Conservation (phyloP, 441 rosid species). For the Pelargonium fulgidum region DNA sequence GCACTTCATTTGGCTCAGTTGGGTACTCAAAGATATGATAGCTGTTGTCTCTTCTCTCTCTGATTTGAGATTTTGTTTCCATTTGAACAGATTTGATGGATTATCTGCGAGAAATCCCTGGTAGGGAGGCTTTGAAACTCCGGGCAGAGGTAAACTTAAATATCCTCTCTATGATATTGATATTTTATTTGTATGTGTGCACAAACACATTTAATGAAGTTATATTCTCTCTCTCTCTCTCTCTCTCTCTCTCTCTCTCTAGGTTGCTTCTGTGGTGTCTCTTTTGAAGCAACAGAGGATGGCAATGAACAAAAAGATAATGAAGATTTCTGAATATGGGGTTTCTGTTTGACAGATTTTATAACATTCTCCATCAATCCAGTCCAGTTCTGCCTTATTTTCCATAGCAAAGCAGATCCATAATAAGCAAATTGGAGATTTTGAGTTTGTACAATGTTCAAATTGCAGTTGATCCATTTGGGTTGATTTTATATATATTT, state of each 20-base stretch:
- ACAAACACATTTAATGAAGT: neutral
- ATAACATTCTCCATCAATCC: too few species aligned
- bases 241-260: neutral
- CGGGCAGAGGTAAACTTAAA: conserved; percentile 64
- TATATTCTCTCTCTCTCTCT: neutral
- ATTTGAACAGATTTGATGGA: conserved; percentile 67
- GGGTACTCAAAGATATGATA: neutral
- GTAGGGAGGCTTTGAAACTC: conserved; percentile 87
- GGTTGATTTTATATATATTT: too few species aligned
- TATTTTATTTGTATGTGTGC: neutral
- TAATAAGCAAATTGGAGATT: too few species aligned
- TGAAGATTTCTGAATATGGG: conserved; percentile 75
- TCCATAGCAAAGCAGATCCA: too few species aligned
- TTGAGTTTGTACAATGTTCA: too few species aligned
- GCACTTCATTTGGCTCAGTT: neutral
- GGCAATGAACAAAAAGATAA: conserved; percentile 51
- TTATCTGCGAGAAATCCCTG: conserved; percentile 70
- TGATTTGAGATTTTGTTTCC: neutral
- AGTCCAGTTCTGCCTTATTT: too few species aligned
- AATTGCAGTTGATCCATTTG: too few species aligned
- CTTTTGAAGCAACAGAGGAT: conserved; percentile 49
- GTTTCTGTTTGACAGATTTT: conserved; percentile 44
- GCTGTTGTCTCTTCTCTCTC: neutral
- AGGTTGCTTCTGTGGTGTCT: conserved; percentile 85
- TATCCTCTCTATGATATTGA: neutral